Percentiles rank a stretch among this genome's conserved stretches.
These are phyloP conservation scores for Phytopythium montanum DNA, from an alignment of 352 stramenopile species.

Conservation along the genomic window DNA sequence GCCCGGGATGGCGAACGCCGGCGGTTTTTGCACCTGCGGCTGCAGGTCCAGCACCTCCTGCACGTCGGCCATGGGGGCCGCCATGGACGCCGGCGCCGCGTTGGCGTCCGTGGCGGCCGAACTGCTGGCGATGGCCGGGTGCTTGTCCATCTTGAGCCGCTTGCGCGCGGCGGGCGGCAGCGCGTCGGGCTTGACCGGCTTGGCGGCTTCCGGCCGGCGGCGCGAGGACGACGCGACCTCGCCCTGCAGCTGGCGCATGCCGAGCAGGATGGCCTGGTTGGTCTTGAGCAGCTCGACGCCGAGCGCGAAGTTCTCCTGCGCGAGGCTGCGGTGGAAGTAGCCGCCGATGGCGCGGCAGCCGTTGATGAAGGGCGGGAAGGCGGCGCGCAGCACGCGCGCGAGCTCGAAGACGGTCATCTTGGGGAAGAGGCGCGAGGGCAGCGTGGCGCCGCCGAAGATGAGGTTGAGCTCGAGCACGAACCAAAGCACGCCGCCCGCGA, in stretches of 20 bases:
- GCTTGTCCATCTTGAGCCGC: slow-evolving; percentile 68
- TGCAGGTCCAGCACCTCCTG: slow-evolving; percentile 37
- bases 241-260: slow-evolving; percentile 74
- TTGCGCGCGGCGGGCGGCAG: slow-evolving; percentile 50
- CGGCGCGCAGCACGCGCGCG: slow-evolving; percentile 88
- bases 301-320: slow-evolving; percentile 67
- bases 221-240: slow-evolving; percentile 61
- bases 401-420: slow-evolving; percentile 91
- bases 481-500: slow-evolving; percentile 92
- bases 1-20: slow-evolving; percentile 44
- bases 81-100: not conserved
- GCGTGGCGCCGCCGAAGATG: slow-evolving; percentile 50
- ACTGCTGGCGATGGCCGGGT: slow-evolving; percentile 13
- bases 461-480: slow-evolving; percentile 94
- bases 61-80: slow-evolving; percentile 31
- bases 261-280: slow-evolving; percentile 78
- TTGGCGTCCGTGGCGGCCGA: slow-evolving; percentile 6
- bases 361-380: slow-evolving; percentile 97
- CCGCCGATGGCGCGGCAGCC: slow-evolving; percentile 93
- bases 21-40: slow-evolving; percentile 45
- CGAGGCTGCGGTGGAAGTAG: slow-evolving; percentile 84
- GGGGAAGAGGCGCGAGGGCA: slow-evolving; percentile 63
- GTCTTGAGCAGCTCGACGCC: slow-evolving; percentile 76
- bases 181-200: slow-evolving; percentile 46
- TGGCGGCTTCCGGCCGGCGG: slow-evolving; percentile 35